A percentile compares a stretch with the other conserved stretches of the same genome.
Conservation (phyloP, 1,284 basidiomycete genomes). For the Moniliella sp. region DNA sequence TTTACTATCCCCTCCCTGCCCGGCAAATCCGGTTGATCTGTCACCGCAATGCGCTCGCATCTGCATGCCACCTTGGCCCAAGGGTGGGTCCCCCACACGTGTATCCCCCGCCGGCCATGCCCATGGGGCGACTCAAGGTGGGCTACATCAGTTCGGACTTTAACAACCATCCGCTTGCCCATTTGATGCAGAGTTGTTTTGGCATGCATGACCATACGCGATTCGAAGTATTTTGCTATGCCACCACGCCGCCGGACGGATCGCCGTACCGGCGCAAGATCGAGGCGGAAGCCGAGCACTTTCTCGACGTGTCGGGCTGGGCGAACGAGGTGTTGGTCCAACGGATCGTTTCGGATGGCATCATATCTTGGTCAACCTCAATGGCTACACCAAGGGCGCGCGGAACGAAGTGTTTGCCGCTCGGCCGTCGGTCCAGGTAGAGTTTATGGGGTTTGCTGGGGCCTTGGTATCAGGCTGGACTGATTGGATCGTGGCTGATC, state of each 20-base stretch:
- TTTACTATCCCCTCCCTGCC: slow-evolving; percentile 43
- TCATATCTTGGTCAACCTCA: slow-evolving; percentile 45
- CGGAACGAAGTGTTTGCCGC: slow-evolving; percentile 46
- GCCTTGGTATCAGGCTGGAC: slow-evolving; percentile 45
- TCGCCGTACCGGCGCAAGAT: slow-evolving; percentile 42
- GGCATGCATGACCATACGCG: slow-evolving; percentile 39
- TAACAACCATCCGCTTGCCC: slow-evolving; percentile 46
- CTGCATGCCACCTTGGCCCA: slow-evolving; percentile 40
- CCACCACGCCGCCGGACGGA: slow-evolving; percentile 42
- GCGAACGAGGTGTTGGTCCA: slow-evolving; percentile 38
- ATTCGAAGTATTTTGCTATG: slow-evolving; percentile 43
- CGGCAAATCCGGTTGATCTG: slow-evolving; percentile 43
- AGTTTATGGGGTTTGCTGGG: slow-evolving; percentile 40
- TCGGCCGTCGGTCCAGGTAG: slow-evolving; percentile 43
- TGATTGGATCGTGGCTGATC: slow-evolving; percentile 45
- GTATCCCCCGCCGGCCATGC: slow-evolving; percentile 41
- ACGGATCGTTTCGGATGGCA: slow-evolving; percentile 38
- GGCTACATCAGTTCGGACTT: slow-evolving; percentile 45
- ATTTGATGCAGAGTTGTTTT: slow-evolving; percentile 47
- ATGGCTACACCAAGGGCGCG: slow-evolving; percentile 48
- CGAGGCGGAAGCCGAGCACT: slow-evolving; percentile 39
- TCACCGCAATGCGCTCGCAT: slow-evolving; percentile 44
- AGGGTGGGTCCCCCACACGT: slow-evolving; percentile 40
- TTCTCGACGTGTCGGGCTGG: slow-evolving; percentile 41
- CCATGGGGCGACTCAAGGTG: slow-evolving; percentile 39